Evolutionary conservation across 495 filamentous ascomycete genomes (phyloP), one percentile per base, ranked within the genome.

Genomic region (Sporormia fimetaria): DNA sequence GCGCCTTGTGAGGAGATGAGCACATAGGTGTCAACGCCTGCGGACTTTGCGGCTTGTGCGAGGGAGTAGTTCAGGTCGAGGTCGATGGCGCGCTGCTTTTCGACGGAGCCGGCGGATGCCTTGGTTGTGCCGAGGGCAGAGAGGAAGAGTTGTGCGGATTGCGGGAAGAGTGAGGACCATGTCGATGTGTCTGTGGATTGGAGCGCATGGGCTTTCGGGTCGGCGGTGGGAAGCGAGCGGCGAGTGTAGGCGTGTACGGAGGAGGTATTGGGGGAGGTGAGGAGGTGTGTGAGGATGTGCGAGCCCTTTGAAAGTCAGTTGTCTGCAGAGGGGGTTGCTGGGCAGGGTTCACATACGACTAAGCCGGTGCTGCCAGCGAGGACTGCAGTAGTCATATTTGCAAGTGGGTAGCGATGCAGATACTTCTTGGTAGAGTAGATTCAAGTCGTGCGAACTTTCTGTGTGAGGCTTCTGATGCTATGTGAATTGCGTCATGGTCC

Each of bases 41-140:
- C 66, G 0, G 55, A 58, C 37, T 69, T 68, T 12, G 70, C 70
- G 2, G 67, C 67, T 16, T 51, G 46, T 2, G 70, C 70, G 40
- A 67, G 65, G 30, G 63, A 62, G 16, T 68, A 45, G 48, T 63
- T 64, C 27, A 67, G 54, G 44, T 71, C 67, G 42, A 66, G 52
- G 57, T 73, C 70, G 52, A 73, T 71, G 31, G 63, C 64, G 50
- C 63, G 62, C 43, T 72, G 70, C n/a, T 59, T 57, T 30, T 63
- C 52, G 40, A 71, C 28, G 24, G 65, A 54, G 17, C 70, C 70
- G 10, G 70, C 67, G 16, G 48, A 43, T 3, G 61, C 64, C 44
- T 57, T 46, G 0, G 65, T 70, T 16, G 65, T 70, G 42, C 65
- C 67, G 20, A 71, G 56, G 23, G 56, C 66, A 26, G 67, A 68